Evolutionary conservation across 1,284 basidiomycete species (phyloP).

Genomic region (Sphagnurus paluster): DNA sequence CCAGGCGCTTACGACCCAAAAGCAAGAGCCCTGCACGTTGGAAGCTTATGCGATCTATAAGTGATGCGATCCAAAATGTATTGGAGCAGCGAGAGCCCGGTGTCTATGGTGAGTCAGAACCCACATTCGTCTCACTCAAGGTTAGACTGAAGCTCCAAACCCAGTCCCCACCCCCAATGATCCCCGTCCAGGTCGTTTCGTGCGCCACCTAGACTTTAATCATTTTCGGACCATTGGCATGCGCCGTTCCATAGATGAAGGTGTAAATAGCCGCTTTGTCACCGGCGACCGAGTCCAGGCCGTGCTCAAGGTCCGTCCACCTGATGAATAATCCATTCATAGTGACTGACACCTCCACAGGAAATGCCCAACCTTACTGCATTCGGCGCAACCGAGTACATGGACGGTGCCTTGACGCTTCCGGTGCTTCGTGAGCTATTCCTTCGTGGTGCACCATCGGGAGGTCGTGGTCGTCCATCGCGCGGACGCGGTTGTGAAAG

Average conservation of each 20-base stretch:
- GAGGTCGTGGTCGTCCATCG: constrained; percentile 68
- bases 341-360: constrained; percentile 37
- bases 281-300: constrained; percentile 85
- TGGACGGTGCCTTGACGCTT: constrained; percentile 86
- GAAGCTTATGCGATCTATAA: constrained; percentile 76
- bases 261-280: constrained; percentile 88
- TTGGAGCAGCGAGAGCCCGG: constrained; percentile 62
- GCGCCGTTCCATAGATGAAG: constrained; percentile 89
- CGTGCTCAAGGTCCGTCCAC: constrained; percentile 68
- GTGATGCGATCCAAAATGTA: constrained; percentile 68
- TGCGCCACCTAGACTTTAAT: constrained; percentile 85
- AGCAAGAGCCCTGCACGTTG: constrained; percentile 80
- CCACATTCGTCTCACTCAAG: background rate
- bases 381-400: constrained; percentile 94
- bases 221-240: constrained; percentile 95
- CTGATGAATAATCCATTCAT: constrained; percentile 10
- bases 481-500: constrained; percentile 59
- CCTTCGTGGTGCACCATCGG: constrained; percentile 73
- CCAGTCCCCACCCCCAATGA: constrained; percentile 73
- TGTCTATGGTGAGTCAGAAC: constrained; percentile 58
- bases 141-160: background rate
- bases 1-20: constrained; percentile 67
- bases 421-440: constrained; percentile 85
- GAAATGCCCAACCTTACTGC: constrained; percentile 82
- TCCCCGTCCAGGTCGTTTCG: constrained; percentile 72